Percentiles rank a stretch among this genome's conserved stretches.
Evolutionary conservation across 495 filamentous ascomycete genomes (phyloP).

Genomic region (Lasiosphaeris hirsuta): DNA sequence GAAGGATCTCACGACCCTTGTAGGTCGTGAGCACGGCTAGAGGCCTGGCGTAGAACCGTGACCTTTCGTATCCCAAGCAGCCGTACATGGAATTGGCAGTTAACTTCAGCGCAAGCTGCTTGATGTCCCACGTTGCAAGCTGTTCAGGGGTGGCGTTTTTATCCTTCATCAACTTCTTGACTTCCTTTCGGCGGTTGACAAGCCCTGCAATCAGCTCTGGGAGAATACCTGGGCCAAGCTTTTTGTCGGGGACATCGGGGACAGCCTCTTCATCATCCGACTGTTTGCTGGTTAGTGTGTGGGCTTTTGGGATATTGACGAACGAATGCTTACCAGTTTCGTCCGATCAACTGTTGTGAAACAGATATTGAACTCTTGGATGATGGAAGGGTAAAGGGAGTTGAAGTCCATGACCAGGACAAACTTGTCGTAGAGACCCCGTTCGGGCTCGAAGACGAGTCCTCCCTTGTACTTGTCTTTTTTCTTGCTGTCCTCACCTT

Average conservation of each 20-base stretch:
- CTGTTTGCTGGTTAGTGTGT: conserved; percentile 40
- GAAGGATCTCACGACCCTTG: conserved; percentile 96
- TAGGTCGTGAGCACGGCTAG: conserved; percentile 93
- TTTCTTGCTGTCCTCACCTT: conserved; percentile 72
- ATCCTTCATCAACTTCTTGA: conserved; percentile 96
- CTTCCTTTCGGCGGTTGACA: conserved; percentile 79
- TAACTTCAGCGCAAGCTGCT: conserved; percentile 91
- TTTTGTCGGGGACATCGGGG: conserved; percentile 61
- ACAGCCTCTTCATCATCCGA: conserved; percentile 78
- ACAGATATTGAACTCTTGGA: conserved; percentile 99
- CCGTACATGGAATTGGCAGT: conserved; percentile 99
- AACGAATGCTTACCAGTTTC: conserved; percentile 47
- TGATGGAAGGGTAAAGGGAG: conserved; percentile 96
- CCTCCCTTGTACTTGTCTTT: conserved; percentile 99
- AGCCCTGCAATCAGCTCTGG: conserved; percentile 87
- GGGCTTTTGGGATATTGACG: background rate
- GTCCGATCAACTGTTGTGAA: conserved; percentile 90
- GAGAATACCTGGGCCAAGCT: conserved; percentile 70
- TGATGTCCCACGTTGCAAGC: conserved; percentile 95
- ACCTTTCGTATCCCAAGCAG: conserved; percentile 92
- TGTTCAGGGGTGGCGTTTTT: conserved; percentile 81
- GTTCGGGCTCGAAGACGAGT: conserved; percentile 96
- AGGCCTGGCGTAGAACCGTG: conserved; percentile 93
- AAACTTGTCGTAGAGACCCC: conserved; percentile 93
- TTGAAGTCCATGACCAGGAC: conserved; percentile 99